Conservation (phyloP, 768 basidiomycete genomes). For the Boletus rubescentipes region DNA sequence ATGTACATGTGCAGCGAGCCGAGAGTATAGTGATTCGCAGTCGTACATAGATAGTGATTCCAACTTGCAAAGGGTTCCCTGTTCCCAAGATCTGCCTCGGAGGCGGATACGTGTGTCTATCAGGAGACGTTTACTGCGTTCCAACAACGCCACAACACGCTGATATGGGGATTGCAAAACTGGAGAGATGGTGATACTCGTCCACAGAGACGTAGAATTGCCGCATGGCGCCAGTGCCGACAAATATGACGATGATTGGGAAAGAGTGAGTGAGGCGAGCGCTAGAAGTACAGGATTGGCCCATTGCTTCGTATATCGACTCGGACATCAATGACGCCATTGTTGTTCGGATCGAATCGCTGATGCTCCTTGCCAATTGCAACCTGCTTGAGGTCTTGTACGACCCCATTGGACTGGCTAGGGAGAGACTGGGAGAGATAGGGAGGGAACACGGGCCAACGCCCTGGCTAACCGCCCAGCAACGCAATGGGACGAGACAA, state of each 20-base stretch:
- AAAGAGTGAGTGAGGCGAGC: constrained; percentile 32
- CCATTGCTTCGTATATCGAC: too few relatives aligned
- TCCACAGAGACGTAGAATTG: constrained; percentile 55
- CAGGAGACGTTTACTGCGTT: constrained; percentile 51
- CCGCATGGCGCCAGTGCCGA: constrained; percentile 50
- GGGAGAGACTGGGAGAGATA: too few relatives aligned
- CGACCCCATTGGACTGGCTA: too few relatives aligned
- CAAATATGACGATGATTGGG: constrained; percentile 60
- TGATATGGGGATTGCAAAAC: constrained; percentile 41
- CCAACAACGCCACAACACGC: constrained; percentile 44
- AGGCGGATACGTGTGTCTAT: constrained; percentile 53
- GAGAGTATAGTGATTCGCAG: constrained; percentile 23
- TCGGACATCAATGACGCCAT: too few relatives aligned
- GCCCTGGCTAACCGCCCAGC: too few relatives aligned
- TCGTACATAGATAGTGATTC: constrained; percentile 25
- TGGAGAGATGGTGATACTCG: constrained; percentile 29
- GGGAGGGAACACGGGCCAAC: too few relatives aligned
- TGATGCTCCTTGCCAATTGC: too few relatives aligned
- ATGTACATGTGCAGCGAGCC: constrained; percentile 47
- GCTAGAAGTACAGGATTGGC: not conserved
- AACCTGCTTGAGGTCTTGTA: constrained; percentile 36
- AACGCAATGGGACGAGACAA: too few relatives aligned
- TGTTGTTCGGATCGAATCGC: too few relatives aligned
- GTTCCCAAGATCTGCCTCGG: constrained; percentile 17
- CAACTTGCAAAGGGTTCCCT: not conserved